Base-by-base conservation (phyloP, 1,139 yeast species). In the Saccharomyces hybrid region DNA sequence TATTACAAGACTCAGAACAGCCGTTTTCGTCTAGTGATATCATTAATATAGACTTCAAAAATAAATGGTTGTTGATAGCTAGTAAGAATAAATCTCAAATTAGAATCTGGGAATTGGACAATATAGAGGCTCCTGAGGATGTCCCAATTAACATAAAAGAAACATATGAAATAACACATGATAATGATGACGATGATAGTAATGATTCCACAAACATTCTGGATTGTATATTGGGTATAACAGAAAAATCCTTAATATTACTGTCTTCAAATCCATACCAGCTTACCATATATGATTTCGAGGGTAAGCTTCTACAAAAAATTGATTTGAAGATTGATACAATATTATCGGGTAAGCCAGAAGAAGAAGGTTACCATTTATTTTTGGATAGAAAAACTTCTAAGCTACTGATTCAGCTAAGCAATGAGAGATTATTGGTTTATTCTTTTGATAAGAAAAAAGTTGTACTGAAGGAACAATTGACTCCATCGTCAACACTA, bases 381-480 rank as follows among this genome's bases (percentile, higher is more conserved):
- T 55, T 55, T 28, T 55, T 67, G 44, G 66, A 67, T 53, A 65
- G 66, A 54, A 64, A 62, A 46, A 65, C 63, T 16, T 66, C 71
- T 11, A 67, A 66, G 54, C 47, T 67, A 26, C 51, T 67, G 31
- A 58, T 68, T 7, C 65, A 62, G 53, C 46, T 66, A 20, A 59
- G 57, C 25, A 59, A 59, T 26, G 56, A 55, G 27, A 32, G 38
- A 8, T 42, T 67, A 2, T 47, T 66, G 2, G 54, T 65, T 4
- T 68, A 68, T 54, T 67, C 71, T 2, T 67, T 67, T 51, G 71
- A 67, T 52, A 67, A 65, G 46, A 66, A 62, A 56, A 60, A 61
- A 50, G 58, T 64, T 2, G 51, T 64, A 2, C 49, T 60, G 9
- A 60, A 62, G 48, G 54, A 56, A 23, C 28, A 41, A 11, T 25